Conservation (phyloP, 768 basidiomycete species). For the Lyophyllum semitale region DNA sequence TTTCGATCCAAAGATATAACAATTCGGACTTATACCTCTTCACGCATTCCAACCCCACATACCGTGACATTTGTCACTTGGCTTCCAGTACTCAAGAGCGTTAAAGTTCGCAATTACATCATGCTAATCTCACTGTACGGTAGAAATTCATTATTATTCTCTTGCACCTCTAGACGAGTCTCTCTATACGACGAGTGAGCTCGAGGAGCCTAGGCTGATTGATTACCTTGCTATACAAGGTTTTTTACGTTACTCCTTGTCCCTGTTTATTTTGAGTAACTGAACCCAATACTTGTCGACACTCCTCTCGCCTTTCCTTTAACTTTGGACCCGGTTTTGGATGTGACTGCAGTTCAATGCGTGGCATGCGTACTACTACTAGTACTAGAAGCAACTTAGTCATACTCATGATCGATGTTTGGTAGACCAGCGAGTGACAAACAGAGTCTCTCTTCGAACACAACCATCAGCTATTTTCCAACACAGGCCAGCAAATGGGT, state of each 20-base stretch:
- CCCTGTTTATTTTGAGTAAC: too few species aligned
- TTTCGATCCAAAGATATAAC: background rate
- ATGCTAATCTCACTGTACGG: background rate
- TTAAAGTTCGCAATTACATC: background rate
- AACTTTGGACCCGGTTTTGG: too few species aligned
- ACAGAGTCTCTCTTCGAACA: slow-evolving; percentile 13
- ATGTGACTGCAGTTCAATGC: too few species aligned
- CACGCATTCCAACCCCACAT: background rate
- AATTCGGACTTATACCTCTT: background rate
- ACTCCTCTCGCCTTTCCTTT: too few species aligned
- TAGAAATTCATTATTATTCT: background rate
- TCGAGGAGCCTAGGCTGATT: too few species aligned
- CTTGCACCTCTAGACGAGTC: too few species aligned
- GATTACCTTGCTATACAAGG: too few species aligned
- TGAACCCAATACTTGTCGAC: too few species aligned
- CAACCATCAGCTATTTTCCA: slow-evolving; percentile 20
- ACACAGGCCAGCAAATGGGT: slow-evolving; percentile 63
- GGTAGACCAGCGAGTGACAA: slow-evolving; percentile 11
- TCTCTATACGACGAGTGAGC: too few species aligned
- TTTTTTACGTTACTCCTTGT: too few species aligned
- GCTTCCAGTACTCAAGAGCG: background rate
- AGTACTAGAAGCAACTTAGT: too few species aligned
- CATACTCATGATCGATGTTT: slow-evolving; percentile 7
- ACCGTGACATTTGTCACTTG: background rate
- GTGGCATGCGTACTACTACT: too few species aligned